These are phyloP conservation scores for Nakataea oryzae DNA, from an alignment of 2,329 filamentous ascomycete species.

Conservation along the genomic window DNA sequence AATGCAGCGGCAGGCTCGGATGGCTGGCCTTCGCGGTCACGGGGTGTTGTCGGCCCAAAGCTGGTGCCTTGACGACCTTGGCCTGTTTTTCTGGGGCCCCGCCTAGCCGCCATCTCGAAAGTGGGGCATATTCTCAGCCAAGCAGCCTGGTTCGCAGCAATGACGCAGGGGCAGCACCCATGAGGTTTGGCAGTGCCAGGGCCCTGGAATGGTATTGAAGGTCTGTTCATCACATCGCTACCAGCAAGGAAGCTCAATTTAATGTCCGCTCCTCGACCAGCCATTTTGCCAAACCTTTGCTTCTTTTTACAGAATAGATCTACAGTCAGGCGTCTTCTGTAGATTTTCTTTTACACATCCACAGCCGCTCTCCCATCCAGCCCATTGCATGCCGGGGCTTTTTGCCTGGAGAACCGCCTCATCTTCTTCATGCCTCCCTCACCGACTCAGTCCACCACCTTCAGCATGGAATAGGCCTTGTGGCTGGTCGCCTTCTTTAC, in stretches of 20 bases:
- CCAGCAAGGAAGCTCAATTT: neutral
- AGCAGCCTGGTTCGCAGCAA: too few species aligned
- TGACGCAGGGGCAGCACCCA: too few species aligned
- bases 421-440: neutral
- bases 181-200: too few species aligned
- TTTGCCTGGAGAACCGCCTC: too few species aligned
- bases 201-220: neutral
- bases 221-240: neutral
- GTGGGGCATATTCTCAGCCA: neutral
- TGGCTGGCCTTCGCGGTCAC: neutral
- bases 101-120: neutral
- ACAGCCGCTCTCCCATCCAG: too few species aligned
- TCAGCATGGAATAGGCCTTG: constrained; percentile 43
- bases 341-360: neutral
- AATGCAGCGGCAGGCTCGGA: neutral
- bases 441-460: constrained; percentile 36
- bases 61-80: neutral
- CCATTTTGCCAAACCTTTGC: neutral
- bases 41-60: neutral
- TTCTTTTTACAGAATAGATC: too few species aligned
- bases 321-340: too few species aligned
- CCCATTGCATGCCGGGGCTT: too few species aligned
- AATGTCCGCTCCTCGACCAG: neutral
- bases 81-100: neutral
- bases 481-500: constrained; percentile 41